Conservation (phyloP, 179 eudicot genomes). For the Vitellaria paradoxa region DNA sequence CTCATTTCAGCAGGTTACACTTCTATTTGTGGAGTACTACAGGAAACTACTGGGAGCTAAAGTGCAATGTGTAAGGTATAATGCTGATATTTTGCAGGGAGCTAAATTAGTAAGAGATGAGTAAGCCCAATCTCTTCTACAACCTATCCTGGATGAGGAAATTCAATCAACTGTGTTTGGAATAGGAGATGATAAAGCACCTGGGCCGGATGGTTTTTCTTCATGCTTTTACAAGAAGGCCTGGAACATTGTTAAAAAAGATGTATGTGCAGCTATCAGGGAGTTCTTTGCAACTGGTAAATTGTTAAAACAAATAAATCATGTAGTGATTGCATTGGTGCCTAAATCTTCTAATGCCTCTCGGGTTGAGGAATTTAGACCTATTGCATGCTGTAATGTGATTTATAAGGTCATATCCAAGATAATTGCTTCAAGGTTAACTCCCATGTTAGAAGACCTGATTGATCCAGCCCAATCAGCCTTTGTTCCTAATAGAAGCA, state of each 20-base stretch:
- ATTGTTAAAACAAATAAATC: neutral
- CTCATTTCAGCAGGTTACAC: too few relatives aligned
- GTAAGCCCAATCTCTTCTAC: too few relatives aligned
- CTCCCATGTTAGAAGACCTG: neutral
- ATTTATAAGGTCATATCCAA: neutral
- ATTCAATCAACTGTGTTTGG: too few relatives aligned
- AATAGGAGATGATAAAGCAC: too few relatives aligned
- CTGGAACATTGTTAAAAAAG: neutral
- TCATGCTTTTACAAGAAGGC: too few relatives aligned
- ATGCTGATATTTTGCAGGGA: too few relatives aligned
- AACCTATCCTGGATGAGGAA: too few relatives aligned
- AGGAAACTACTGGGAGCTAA: too few relatives aligned
- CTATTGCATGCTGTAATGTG: neutral
- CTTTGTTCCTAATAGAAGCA: neutral
- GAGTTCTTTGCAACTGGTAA: neutral
- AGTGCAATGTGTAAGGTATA: too few relatives aligned
- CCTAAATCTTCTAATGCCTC: neutral
- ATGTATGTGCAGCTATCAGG: neutral
- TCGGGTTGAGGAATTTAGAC: neutral
- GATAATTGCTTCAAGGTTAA: neutral
- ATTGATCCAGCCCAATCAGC: neutral
- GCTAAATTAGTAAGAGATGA: too few relatives aligned
- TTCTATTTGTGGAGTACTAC: too few relatives aligned
- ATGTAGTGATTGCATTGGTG: neutral
- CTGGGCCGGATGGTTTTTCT: too few relatives aligned